phyloP scores from a whole-genome alignment of 495 filamentous ascomycete genomes.

The Trichoderma parareesei region DNA sequence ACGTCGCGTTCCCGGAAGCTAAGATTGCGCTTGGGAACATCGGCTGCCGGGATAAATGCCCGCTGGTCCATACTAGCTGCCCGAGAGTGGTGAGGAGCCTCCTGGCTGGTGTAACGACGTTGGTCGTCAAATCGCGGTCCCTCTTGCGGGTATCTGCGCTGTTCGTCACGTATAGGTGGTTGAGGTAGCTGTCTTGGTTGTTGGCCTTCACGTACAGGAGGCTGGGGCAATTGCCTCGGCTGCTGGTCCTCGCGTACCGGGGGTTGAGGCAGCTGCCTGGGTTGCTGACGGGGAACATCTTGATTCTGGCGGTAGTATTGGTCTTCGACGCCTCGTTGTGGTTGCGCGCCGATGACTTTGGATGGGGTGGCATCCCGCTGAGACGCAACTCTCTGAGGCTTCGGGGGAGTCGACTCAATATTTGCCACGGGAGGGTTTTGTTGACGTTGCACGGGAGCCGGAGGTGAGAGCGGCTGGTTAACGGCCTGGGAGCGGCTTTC shows the following conservation, averaged over 20 bases:
- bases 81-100: not conserved
- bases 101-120: not conserved
- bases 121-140: constrained; percentile 10
- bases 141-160: constrained; percentile 10
- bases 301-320: constrained; percentile 1
- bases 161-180: constrained; percentile 13
- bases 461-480: not conserved
- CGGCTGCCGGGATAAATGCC: constrained; percentile 17
- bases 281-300: constrained; percentile 9
- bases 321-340: not conserved
- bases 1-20: constrained; percentile 43
- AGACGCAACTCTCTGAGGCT: not conserved
- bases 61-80: not conserved
- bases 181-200: constrained; percentile 11
- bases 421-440: not conserved
- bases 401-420: not conserved
- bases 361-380: not conserved
- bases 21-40: constrained; percentile 37
- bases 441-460: not conserved
- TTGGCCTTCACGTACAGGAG: constrained; percentile 13
- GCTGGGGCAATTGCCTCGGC: constrained; percentile 11
- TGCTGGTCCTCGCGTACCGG: constrained; percentile 11
- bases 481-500: not conserved
- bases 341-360: not conserved
- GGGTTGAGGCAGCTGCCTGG: constrained; percentile 13